Percentiles rank a stretch among this genome's conserved stretches.
Evolutionary conservation across 208 protist species (phyloP).

Genomic region (Acanthamoeba triangularis): DNA sequence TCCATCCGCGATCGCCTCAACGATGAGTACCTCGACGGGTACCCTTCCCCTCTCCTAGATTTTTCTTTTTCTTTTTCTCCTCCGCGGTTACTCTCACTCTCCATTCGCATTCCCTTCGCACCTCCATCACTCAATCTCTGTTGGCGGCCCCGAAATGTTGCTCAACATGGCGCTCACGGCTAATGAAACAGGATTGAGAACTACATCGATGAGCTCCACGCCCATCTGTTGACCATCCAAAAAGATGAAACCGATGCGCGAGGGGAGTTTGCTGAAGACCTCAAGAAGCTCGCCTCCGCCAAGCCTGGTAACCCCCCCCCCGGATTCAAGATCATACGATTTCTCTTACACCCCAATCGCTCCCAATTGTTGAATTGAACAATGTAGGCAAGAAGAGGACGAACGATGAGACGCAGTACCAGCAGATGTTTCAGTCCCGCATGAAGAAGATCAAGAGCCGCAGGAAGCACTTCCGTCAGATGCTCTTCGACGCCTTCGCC

Average conservation of each 20-base stretch:
- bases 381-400: not conserved
- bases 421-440: not conserved
- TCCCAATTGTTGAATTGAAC: not conserved
- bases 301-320: not conserved
- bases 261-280: constrained; percentile 22
- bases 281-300: constrained; percentile 36
- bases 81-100: too few species aligned
- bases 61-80: constrained; percentile 21
- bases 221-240: constrained; percentile 57
- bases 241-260: constrained; percentile 33
- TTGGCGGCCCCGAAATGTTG: not conserved
- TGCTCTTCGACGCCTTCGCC: constrained; percentile 53
- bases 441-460: constrained; percentile 70
- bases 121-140: not conserved
- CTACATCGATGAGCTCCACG: constrained; percentile 48
- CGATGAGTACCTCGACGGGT: constrained; percentile 68
- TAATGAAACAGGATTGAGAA: not conserved
- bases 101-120: not conserved
- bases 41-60: not conserved
- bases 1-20: constrained; percentile 36
- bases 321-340: not conserved
- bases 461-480: constrained; percentile 70
- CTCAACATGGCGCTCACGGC: too few species aligned
- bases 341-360: not conserved
- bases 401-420: constrained; percentile 5